Evolutionary conservation across 2,329 filamentous ascomycete genomes (phyloP).

Genomic region (Microcyclospora tardicrescens): DNA sequence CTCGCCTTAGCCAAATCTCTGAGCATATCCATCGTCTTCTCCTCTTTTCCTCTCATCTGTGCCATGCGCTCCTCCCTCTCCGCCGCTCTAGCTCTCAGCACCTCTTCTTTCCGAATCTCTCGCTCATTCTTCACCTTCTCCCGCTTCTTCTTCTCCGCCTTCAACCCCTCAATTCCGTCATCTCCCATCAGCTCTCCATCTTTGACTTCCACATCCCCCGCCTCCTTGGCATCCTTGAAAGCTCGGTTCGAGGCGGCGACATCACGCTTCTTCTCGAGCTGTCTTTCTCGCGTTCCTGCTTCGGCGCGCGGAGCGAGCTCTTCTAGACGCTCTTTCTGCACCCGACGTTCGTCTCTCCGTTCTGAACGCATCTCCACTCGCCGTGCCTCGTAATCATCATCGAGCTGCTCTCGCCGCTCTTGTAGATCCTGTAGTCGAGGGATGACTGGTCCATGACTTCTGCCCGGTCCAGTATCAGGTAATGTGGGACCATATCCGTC

Average conservation of each 20-base stretch:
- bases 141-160: conserved; percentile 49
- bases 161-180: conserved; percentile 52
- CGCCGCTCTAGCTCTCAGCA: conserved; percentile 57
- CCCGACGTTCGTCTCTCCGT: conserved; percentile 50
- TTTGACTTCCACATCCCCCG: conserved; percentile 50
- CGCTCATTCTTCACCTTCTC: conserved; percentile 70
- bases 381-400: conserved; percentile 35
- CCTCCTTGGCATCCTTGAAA: conserved; percentile 55
- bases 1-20: conserved; percentile 64
- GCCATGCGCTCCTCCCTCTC: conserved; percentile 68
- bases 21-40: conserved; percentile 71
- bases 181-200: conserved; percentile 73
- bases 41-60: conserved; percentile 62
- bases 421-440: conserved; percentile 65
- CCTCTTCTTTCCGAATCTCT: conserved; percentile 70
- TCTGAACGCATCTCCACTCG: conserved; percentile 44
- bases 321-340: conserved; percentile 61
- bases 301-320: conserved; percentile 75
- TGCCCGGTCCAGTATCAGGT: conserved; percentile 21
- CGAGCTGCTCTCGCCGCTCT: conserved; percentile 38
- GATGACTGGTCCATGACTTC: conserved; percentile 43
- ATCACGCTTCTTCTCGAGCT: conserved; percentile 72
- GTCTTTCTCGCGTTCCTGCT: conserved; percentile 66
- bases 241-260: conserved; percentile 58
- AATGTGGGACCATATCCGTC: conserved; percentile 46